These are phyloP conservation scores for Santalum album DNA, from an alignment of 164 flowering plant genomes.

Conservation along the genomic window DNA sequence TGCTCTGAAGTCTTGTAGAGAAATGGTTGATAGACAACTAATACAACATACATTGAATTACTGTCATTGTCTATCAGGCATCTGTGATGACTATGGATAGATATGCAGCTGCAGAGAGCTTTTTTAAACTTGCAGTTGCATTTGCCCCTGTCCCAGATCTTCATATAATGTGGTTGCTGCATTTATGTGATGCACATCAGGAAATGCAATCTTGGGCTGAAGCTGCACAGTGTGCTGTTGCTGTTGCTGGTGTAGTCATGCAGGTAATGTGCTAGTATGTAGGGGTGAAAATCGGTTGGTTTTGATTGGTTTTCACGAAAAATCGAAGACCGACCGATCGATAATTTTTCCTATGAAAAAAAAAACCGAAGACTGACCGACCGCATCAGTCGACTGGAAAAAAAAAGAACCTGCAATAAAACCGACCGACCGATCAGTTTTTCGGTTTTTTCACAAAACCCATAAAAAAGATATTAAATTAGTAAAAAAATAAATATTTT, in stretches of 20 bases:
- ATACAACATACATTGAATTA: not conserved
- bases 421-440: too few species aligned
- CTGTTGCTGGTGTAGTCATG: slow-evolving; percentile 99
- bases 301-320: too few species aligned
- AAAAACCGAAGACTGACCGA: too few species aligned
- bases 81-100: slow-evolving; percentile 77
- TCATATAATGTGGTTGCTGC: slow-evolving; percentile 98
- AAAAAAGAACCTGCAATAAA: too few species aligned
- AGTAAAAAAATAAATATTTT: too few species aligned
- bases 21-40: not conserved
- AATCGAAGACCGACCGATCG: too few species aligned
- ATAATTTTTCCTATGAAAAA: too few species aligned
- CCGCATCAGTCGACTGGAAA: too few species aligned
- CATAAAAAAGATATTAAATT: too few species aligned
- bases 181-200: slow-evolving; percentile 98
- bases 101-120: slow-evolving; percentile 97
- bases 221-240: slow-evolving; percentile 98
- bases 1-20: not conserved
- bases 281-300: not conserved
- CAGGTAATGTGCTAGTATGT: slow-evolving; percentile 45
- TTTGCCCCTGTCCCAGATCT: slow-evolving; percentile 99
- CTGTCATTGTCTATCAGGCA: slow-evolving; percentile 27
- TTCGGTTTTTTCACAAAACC: too few species aligned
- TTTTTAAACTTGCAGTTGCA: slow-evolving; percentile 88
- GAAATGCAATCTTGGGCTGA: slow-evolving; percentile 99